Conservation (phyloP, 2,329 filamentous ascomycete genomes). For the Penicillium sp. region DNA sequence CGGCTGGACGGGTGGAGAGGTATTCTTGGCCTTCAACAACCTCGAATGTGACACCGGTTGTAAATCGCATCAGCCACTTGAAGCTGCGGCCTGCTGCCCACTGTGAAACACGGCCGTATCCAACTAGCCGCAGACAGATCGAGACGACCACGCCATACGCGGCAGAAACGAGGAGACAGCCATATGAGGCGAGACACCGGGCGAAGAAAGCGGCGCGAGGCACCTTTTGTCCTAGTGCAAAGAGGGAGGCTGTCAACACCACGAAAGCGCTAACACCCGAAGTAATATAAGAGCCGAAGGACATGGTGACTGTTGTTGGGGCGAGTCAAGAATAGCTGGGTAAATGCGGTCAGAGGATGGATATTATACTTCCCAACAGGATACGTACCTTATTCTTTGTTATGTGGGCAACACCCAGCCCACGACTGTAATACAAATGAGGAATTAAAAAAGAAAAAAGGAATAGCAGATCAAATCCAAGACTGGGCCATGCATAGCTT, state of each 20-base stretch:
- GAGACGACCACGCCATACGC: slow-evolving; percentile 74
- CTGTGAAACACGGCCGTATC: slow-evolving; percentile 74
- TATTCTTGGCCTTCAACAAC: slow-evolving; percentile 64
- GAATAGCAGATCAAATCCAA: slow-evolving; percentile 3
- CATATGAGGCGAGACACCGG: slow-evolving; percentile 48
- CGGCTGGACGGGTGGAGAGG: slow-evolving; percentile 71
- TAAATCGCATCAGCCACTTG: slow-evolving; percentile 71
- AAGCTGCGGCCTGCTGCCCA: slow-evolving; percentile 80
- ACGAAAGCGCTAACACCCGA: slow-evolving; percentile 65
- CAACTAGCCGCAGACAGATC: slow-evolving; percentile 66
- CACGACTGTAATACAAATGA: background rate
- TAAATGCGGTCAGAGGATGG: slow-evolving; percentile 4
- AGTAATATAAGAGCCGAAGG: slow-evolving; percentile 59
- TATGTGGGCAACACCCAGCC: background rate
- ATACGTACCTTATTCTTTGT: background rate
- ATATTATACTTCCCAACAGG: background rate
- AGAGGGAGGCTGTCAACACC: slow-evolving; percentile 53
- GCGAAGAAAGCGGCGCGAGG: slow-evolving; percentile 47
- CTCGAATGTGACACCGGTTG: slow-evolving; percentile 75
- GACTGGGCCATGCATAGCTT: slow-evolving; percentile 7
- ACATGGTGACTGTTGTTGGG: slow-evolving; percentile 49
- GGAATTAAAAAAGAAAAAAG: background rate
- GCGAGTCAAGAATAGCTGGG: slow-evolving; percentile 17
- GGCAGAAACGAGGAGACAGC: slow-evolving; percentile 51
- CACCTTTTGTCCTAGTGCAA: slow-evolving; percentile 43